These are phyloP conservation scores for Carnegiea gigantea DNA, from an alignment of 179 eudicot genomes.

Conservation along the genomic window DNA sequence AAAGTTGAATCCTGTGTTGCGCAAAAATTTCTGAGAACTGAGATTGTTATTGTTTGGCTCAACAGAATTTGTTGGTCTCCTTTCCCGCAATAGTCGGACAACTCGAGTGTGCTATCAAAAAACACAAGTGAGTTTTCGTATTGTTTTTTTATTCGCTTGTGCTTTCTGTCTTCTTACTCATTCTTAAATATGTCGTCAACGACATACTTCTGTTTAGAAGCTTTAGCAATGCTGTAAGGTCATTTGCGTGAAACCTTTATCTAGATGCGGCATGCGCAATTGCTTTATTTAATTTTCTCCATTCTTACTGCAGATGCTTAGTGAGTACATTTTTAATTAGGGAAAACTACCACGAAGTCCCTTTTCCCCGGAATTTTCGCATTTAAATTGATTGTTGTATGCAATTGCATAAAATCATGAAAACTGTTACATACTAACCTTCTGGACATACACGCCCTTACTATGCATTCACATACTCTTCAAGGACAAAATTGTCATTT, in stretches of 20 bases:
- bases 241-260: not conserved
- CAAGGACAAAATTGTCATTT: too few relatives aligned
- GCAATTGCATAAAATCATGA: too few relatives aligned
- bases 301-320: not conserved
- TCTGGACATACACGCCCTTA: too few relatives aligned
- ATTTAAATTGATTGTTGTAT: too few relatives aligned
- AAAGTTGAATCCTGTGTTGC: constrained; percentile 12
- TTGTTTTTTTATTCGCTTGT: not conserved
- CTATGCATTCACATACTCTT: too few relatives aligned
- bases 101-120: constrained; percentile 53
- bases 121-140: constrained; percentile 66
- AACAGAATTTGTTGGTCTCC: constrained; percentile 55
- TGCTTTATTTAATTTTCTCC: not conserved
- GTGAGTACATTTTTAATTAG: not conserved
- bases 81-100: constrained; percentile 49
- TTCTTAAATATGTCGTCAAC: not conserved
- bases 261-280: not conserved
- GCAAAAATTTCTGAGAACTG: constrained; percentile 6
- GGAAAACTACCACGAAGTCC: not conserved
- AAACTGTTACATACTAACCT: too few relatives aligned
- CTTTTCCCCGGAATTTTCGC: too few relatives aligned
- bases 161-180: not conserved
- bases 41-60: constrained; percentile 15
- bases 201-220: not conserved
- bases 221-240: not conserved